Conservation (phyloP, 192 early-diverging fungal species). For the Coemansia sp. region DNA sequence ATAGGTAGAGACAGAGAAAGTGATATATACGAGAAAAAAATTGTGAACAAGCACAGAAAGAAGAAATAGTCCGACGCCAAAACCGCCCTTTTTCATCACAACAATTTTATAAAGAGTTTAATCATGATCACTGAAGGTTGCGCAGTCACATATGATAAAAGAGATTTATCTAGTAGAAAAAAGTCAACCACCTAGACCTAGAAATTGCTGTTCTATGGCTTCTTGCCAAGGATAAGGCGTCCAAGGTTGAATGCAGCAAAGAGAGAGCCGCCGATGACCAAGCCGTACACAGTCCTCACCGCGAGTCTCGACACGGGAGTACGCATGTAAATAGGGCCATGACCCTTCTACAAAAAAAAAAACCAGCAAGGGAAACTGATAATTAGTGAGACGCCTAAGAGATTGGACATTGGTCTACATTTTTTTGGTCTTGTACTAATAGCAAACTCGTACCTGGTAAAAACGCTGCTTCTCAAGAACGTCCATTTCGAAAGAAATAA, state of each 20-base stretch:
- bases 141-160: too few species aligned
- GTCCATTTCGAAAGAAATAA: slow-evolving; percentile 24
- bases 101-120: too few species aligned
- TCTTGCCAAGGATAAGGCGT: slow-evolving; percentile 40
- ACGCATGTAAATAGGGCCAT: slow-evolving; percentile 52
- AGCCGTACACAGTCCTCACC: slow-evolving; percentile 23
- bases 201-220: slow-evolving; percentile 14
- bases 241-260: slow-evolving; percentile 32
- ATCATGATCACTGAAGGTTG: background rate
- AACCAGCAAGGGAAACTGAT: background rate
- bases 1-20: too few species aligned
- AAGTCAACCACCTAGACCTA: background rate
- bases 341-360: slow-evolving; percentile 45
- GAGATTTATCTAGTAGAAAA: too few species aligned
- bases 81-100: too few species aligned
- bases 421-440: background rate
- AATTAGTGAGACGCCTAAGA: background rate
- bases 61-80: background rate
- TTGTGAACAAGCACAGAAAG: background rate
- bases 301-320: slow-evolving; percentile 34
- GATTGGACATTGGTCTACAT: background rate
- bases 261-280: slow-evolving; percentile 30
- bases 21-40: background rate
- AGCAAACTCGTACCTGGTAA: slow-evolving; percentile 47
- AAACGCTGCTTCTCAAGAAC: slow-evolving; percentile 57